A percentile compares a stretch with the other conserved stretches of the same genome.
Evolutionary conservation across 208 protist species (phyloP).

Genomic region (Giardia muris): DNA sequence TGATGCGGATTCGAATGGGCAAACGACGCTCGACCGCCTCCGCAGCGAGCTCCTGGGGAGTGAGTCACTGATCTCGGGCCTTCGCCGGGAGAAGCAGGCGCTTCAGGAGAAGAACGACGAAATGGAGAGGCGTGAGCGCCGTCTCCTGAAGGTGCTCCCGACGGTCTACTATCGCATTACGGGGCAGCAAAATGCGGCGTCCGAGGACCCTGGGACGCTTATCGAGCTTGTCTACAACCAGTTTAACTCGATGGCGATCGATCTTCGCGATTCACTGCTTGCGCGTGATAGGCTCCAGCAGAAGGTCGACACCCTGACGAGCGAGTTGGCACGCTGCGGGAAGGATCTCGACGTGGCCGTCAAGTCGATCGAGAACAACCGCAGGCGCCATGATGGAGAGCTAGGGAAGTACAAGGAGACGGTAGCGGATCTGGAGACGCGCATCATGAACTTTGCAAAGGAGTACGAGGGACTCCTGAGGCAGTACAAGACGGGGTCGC

Average conservation of each 20-base stretch:
- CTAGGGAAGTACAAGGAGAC: background rate
- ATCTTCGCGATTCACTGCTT: background rate
- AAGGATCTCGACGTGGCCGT: background rate
- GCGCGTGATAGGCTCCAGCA: background rate
- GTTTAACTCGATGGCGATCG: background rate
- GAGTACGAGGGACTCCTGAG: background rate
- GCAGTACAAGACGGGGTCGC: background rate
- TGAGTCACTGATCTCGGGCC: background rate
- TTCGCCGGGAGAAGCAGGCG: background rate
- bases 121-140: background rate
- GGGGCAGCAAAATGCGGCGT: background rate
- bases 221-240: background rate
- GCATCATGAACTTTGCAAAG: background rate
- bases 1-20: background rate
- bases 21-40: background rate
- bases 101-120: background rate
- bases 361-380: background rate
- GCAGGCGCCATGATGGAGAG: background rate
- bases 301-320: background rate
- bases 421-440: background rate
- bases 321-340: background rate
- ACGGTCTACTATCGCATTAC: background rate
- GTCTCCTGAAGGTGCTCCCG: background rate
- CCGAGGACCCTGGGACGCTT: background rate
- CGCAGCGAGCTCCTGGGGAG: background rate